A percentile compares a stretch with the other conserved stretches of the same genome.
These are phyloP conservation scores for Digitaria exilis DNA, from an alignment of 202 grass and related monocot genomes.

Conservation along the genomic window DNA sequence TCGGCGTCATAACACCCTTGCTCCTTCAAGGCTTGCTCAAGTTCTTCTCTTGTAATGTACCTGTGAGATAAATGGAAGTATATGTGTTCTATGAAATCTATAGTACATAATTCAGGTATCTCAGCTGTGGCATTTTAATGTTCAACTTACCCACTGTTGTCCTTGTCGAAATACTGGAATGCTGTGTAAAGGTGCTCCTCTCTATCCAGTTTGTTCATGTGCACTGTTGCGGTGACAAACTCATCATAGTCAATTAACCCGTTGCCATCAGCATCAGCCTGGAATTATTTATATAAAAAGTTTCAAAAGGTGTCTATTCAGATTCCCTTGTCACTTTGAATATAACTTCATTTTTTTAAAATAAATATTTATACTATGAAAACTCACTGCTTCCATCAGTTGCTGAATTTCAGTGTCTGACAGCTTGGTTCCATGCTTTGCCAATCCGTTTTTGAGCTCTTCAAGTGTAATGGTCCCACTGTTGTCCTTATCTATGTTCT, in stretches of 20 bases:
- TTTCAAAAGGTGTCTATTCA: not conserved
- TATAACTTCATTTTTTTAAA: not conserved
- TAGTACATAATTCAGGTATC: not conserved
- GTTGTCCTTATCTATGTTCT: conserved; percentile 71
- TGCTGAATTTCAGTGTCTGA: conserved; percentile 55
- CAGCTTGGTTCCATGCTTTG: conserved; percentile 64
- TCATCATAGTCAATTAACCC: conserved; percentile 71
- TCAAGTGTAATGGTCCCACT: conserved; percentile 72
- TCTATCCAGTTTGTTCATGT: conserved; percentile 80
- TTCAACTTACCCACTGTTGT: conserved; percentile 67
- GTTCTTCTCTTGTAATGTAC: conserved; percentile 73
- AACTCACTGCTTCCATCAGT: conserved; percentile 74
- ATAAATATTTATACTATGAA: not conserved
- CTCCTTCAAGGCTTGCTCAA: conserved; percentile 71
- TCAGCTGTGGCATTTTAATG: not conserved
- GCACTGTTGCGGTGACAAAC: conserved; percentile 76
- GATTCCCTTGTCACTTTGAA: not conserved
- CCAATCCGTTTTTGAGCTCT: conserved; percentile 60
- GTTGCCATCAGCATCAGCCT: conserved; percentile 77
- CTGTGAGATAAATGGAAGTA: conserved; percentile 37
- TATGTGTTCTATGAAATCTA: not conserved
- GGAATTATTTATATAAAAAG: not conserved
- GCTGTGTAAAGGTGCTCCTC: conserved; percentile 84
- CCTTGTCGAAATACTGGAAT: conserved; percentile 80
- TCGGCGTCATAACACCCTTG: conserved; percentile 55